Conservation (phyloP, 768 basidiomycete species). For the Amanita jacksonii region DNA sequence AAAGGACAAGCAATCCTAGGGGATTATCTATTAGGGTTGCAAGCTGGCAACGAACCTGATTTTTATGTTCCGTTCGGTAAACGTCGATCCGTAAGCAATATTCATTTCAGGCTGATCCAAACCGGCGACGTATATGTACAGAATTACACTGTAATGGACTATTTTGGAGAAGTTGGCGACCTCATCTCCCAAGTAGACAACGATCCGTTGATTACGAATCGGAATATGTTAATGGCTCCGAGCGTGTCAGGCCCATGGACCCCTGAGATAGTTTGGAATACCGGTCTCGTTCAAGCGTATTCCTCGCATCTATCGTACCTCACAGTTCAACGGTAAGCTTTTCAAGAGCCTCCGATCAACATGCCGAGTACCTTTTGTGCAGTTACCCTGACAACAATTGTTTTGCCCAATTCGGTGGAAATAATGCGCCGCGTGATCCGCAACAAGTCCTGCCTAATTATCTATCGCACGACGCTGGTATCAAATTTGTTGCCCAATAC, state of each 20-base stretch:
- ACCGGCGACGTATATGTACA: not conserved
- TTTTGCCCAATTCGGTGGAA: constrained; percentile 35
- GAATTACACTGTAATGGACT: constrained; percentile 23
- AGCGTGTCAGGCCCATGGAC: constrained; percentile 42
- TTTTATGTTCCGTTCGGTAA: constrained; percentile 35
- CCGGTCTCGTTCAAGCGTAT: constrained; percentile 39
- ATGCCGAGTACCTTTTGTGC: not conserved
- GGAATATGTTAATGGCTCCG: constrained; percentile 49
- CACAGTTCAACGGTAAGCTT: constrained; percentile 46
- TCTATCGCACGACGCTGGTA: constrained; percentile 51
- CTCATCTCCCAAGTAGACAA: constrained; percentile 35
- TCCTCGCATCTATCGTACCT: constrained; percentile 30
- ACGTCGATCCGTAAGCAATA: constrained; percentile 19
- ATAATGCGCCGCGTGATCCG: constrained; percentile 31
- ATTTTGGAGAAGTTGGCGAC: constrained; percentile 42
- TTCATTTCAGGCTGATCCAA: not conserved
- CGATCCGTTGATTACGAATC: constrained; percentile 24
- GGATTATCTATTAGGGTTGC: constrained; percentile 52
- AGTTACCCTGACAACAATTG: constrained; percentile 62
- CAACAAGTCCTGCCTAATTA: constrained; percentile 47
- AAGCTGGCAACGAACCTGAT: constrained; percentile 66
- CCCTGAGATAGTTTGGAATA: constrained; percentile 43
- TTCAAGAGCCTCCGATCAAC: constrained; percentile 9
- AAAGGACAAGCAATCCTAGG: constrained; percentile 60
- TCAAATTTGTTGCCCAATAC: constrained; percentile 41